phyloP scores from a whole-genome alignment of 2,329 filamentous ascomycete genomes.

The Nemania bipapillata region DNA sequence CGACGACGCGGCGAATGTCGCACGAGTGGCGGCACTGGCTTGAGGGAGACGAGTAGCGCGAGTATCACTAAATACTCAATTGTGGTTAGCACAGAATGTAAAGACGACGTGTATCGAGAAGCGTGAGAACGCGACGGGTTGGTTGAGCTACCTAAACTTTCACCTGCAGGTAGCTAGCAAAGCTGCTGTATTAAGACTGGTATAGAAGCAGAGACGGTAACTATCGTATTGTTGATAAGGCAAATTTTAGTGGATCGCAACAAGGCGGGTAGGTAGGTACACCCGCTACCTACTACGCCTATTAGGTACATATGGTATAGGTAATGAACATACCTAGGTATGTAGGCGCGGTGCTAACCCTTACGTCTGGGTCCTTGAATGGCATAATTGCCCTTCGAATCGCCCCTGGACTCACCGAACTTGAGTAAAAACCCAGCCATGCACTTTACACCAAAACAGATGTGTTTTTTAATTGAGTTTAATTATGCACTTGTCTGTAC shows the following conservation, averaged over 20 bases:
- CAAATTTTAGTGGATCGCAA: not conserved
- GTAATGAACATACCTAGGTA: no score
- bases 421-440: no score
- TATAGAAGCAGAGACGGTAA: not conserved
- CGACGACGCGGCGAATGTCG: constrained; percentile 27
- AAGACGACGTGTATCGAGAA: constrained; percentile 13
- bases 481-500: no score
- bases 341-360: no score
- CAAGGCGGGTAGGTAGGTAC: not conserved
- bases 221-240: not conserved
- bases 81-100: not conserved
- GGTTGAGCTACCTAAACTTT: constrained; percentile 11
- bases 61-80: not conserved
- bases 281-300: not conserved
- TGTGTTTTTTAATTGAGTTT: no score
- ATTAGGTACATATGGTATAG: no score
- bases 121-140: constrained; percentile 3
- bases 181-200: constrained; percentile 13
- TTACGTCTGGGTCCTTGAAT: no score
- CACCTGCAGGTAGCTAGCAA: constrained; percentile 10
- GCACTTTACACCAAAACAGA: no score
- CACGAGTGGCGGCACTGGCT: constrained; percentile 20
- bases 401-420: no score
- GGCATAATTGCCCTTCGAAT: no score
- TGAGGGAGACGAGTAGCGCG: constrained; percentile 9